These are phyloP conservation scores for Trichoderma reesei DNA, from an alignment of 495 filamentous ascomycete genomes.

Conservation along the genomic window DNA sequence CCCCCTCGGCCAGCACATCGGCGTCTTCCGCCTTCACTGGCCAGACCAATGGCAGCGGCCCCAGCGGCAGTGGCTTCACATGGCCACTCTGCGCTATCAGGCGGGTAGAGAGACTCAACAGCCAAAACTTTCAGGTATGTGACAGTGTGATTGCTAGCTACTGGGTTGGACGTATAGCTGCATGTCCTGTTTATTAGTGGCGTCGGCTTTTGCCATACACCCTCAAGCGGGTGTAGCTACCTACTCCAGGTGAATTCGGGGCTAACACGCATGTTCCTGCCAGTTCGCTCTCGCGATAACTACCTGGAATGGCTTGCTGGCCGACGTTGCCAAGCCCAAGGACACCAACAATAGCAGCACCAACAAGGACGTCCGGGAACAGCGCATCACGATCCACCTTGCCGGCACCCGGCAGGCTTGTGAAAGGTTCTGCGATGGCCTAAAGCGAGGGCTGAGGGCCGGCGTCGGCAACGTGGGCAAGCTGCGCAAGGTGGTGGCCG, in stretches of 20 bases:
- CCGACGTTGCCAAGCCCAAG: slow-evolving; percentile 37
- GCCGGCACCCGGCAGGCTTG: slow-evolving; percentile 79
- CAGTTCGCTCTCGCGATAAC: slow-evolving; percentile 88
- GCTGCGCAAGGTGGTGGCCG: slow-evolving; percentile 61
- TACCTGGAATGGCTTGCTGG: slow-evolving; percentile 77
- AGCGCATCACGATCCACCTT: slow-evolving; percentile 81
- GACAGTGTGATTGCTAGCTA: too few species aligned
- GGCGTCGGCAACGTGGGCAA: slow-evolving; percentile 79
- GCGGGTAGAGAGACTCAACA: slow-evolving; percentile 84
- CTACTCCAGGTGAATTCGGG: too few species aligned
- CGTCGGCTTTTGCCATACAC: too few species aligned
- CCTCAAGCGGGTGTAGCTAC: background rate
- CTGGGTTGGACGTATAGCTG: slow-evolving; percentile 11
- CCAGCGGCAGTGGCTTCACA: slow-evolving; percentile 93
- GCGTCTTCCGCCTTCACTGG: slow-evolving; percentile 74
- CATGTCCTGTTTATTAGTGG: too few species aligned
- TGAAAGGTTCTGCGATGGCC: slow-evolving; percentile 89
- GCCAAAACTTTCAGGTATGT: slow-evolving; percentile 61
- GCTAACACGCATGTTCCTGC: background rate
- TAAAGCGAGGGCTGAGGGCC: slow-evolving; percentile 79
- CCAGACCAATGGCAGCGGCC: slow-evolving; percentile 80
- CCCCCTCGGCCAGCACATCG: slow-evolving; percentile 62
- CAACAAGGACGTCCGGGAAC: slow-evolving; percentile 50
- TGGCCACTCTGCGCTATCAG: slow-evolving; percentile 88
- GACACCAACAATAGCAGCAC: slow-evolving; percentile 38